A percentile compares a stretch with the other conserved stretches of the same genome.
These are phyloP conservation scores for Cutaneotrichosporon cavernicola DNA, from an alignment of 1,284 basidiomycete species.

Conservation along the genomic window DNA sequence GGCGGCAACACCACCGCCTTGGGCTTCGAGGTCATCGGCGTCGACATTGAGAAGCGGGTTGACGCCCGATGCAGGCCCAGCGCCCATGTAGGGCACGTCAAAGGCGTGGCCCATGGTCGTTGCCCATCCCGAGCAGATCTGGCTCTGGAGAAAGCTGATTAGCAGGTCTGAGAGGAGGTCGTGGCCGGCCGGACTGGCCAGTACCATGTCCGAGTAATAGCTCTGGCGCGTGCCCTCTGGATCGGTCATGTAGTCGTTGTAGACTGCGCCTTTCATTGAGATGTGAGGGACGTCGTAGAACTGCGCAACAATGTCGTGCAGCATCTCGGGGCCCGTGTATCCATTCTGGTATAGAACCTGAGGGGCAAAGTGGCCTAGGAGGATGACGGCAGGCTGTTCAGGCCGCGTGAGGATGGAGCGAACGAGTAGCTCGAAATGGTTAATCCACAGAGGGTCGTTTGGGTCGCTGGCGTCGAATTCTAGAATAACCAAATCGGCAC, in stretches of 20 bases:
- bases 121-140: constrained; percentile 81
- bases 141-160: constrained; percentile 79
- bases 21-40: constrained; percentile 19
- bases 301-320: constrained; percentile 82
- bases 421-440: constrained; percentile 63
- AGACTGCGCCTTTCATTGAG: constrained; percentile 71
- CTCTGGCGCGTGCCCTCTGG: constrained; percentile 64
- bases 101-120: constrained; percentile 65
- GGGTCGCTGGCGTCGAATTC: constrained; percentile 88
- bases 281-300: constrained; percentile 94
- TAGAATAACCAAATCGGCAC: constrained; percentile 85
- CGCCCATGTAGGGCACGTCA: constrained; percentile 60
- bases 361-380: constrained; percentile 87
- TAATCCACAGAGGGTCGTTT: constrained; percentile 69
- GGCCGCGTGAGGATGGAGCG: constrained; percentile 82
- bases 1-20: constrained; percentile 32
- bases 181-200: constrained; percentile 76
- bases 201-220: constrained; percentile 76
- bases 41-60: constrained; percentile 29
- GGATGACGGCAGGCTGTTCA: constrained; percentile 82
- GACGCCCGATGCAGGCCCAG: constrained; percentile 5
- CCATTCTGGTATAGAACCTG: constrained; percentile 74
- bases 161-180: constrained; percentile 79
- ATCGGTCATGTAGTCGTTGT: constrained; percentile 73
- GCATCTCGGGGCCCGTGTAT: constrained; percentile 80